Evolutionary conservation across 2,329 filamentous ascomycete genomes (phyloP).

Genomic region (Ophiocordyceps sinensis): DNA sequence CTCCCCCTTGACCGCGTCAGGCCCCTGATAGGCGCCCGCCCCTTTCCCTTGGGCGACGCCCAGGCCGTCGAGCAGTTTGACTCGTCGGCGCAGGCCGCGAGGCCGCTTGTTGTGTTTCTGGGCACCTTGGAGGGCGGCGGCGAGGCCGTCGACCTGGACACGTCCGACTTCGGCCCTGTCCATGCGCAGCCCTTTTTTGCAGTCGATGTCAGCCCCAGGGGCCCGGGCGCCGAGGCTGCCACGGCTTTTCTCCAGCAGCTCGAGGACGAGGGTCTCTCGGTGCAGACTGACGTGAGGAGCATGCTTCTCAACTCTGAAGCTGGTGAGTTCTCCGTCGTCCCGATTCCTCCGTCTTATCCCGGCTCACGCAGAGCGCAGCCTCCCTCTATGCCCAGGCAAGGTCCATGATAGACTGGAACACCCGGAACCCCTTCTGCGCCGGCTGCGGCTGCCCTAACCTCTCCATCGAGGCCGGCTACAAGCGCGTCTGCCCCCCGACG

Average conservation of each 20-base stretch:
- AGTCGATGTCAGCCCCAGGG: constrained; percentile 68
- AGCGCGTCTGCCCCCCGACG: constrained; percentile 61
- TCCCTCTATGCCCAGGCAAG: constrained; percentile 84
- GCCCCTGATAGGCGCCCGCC: constrained; percentile 53
- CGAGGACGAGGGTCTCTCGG: constrained; percentile 43
- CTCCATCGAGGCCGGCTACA: constrained; percentile 65
- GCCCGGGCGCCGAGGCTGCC: constrained; percentile 45
- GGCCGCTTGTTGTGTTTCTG: constrained; percentile 71
- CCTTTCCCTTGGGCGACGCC: constrained; percentile 58
- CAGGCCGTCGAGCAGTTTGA: constrained; percentile 61
- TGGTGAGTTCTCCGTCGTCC: constrained; percentile 27
- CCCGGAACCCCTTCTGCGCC: constrained; percentile 80
- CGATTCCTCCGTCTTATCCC: not conserved
- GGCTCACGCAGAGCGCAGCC: constrained; percentile 32
- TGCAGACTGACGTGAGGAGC: constrained; percentile 52
- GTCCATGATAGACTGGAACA: constrained; percentile 87
- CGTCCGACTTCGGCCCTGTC: constrained; percentile 48
- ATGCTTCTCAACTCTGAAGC: constrained; percentile 45
- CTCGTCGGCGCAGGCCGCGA: constrained; percentile 44
- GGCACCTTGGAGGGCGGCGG: constrained; percentile 54
- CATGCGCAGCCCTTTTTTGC: constrained; percentile 77
- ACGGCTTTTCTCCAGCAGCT: constrained; percentile 27
- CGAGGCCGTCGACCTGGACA: constrained; percentile 7
- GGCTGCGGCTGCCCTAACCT: constrained; percentile 76
- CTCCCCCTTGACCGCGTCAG: constrained; percentile 55